phyloP scores from a whole-genome alignment of 129 eudicot genomes.

The Rutidosis leptorrhynchoides region DNA sequence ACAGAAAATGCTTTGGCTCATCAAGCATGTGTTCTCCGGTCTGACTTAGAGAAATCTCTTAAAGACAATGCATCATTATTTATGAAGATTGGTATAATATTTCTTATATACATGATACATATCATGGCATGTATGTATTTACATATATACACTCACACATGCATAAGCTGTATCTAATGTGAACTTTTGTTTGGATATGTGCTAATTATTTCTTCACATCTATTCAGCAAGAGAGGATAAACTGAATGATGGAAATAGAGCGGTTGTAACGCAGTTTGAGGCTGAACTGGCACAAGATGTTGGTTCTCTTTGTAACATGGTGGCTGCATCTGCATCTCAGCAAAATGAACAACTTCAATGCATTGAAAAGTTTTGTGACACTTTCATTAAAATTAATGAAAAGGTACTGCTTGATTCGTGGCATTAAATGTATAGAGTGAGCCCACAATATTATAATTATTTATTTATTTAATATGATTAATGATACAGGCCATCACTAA shows the following conservation, averaged over 20 bases:
- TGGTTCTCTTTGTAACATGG: slow-evolving; percentile 58
- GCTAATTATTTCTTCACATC: neutral
- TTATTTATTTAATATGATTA: neutral
- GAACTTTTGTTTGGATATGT: neutral
- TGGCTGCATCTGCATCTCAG: slow-evolving; percentile 66
- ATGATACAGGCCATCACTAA: slow-evolving; percentile 54
- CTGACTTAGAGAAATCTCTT: slow-evolving; percentile 85
- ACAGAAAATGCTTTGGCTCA: slow-evolving; percentile 88
- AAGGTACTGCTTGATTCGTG: slow-evolving; percentile 42
- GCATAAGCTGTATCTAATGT: neutral
- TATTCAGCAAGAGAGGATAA: slow-evolving; percentile 81
- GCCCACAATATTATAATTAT: neutral
- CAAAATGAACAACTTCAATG: slow-evolving; percentile 72
- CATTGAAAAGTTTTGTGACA: slow-evolving; percentile 67
- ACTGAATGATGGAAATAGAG: slow-evolving; percentile 71
- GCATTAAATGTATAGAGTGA: neutral
- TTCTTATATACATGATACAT: slow-evolving; percentile 2
- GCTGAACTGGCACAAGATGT: slow-evolving; percentile 70
- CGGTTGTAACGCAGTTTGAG: slow-evolving; percentile 66
- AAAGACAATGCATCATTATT: slow-evolving; percentile 80
- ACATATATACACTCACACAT: neutral
- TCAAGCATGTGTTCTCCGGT: slow-evolving; percentile 85
- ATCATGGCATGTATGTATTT: neutral
- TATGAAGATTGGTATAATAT: slow-evolving; percentile 71
- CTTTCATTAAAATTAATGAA: slow-evolving; percentile 56